Conservation (phyloP, 78 protist species). For the Dictyostelium firmibasis region DNA sequence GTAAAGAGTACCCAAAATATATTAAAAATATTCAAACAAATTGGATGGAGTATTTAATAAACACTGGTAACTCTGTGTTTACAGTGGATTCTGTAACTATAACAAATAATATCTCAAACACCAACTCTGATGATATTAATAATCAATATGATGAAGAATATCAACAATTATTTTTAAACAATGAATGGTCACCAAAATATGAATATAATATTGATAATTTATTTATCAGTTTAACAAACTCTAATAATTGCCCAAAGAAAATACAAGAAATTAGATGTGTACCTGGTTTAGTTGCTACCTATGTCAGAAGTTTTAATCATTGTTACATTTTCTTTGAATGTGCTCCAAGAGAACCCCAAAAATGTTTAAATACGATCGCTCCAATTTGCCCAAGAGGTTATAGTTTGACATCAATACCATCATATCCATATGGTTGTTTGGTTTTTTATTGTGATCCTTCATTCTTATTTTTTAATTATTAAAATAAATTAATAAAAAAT, state of each 20-base stretch:
- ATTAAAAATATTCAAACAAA: not conserved
- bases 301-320: not conserved
- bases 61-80: not conserved
- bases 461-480: conserved; percentile 7
- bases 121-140: not conserved
- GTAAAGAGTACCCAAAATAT: not conserved
- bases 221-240: not conserved
- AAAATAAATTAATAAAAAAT: not conserved
- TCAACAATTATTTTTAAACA: not conserved
- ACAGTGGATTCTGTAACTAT: not conserved
- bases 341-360: not conserved
- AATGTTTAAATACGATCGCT: not conserved
- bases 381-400: conserved; percentile 27
- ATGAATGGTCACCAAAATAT: not conserved
- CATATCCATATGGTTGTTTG: conserved; percentile 38
- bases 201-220: not conserved
- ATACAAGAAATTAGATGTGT: conserved; percentile 33
- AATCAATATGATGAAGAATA: not conserved
- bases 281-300: not conserved
- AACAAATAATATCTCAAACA: not conserved
- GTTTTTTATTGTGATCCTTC: conserved; percentile 45
- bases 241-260: not conserved
- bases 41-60: conserved; percentile 4
- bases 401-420: not conserved
- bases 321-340: conserved; percentile 19